These are phyloP conservation scores for Leucocoprinus sp. DNA, from an alignment of 768 basidiomycete genomes.

Conservation along the genomic window DNA sequence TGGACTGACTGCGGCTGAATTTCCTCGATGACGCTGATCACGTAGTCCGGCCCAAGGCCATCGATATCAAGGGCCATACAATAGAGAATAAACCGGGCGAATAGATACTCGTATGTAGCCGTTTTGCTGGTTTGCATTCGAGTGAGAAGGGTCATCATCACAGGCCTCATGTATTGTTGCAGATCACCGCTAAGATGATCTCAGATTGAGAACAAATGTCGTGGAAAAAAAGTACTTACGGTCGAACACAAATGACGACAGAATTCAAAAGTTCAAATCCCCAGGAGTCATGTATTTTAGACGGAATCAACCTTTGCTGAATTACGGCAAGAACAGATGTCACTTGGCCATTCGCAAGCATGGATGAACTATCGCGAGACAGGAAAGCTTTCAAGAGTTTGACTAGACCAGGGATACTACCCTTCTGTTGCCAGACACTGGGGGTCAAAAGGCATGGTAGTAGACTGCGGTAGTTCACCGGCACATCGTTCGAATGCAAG, in stretches of 20 bases:
- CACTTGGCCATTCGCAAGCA: slow-evolving; percentile 66
- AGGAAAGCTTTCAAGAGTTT: slow-evolving; percentile 82
- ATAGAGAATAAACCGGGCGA: slow-evolving; percentile 73
- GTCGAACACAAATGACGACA: slow-evolving; percentile 62
- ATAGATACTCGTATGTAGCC: slow-evolving; percentile 76
- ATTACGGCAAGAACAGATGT: slow-evolving; percentile 76
- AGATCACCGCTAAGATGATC: slow-evolving; percentile 42
- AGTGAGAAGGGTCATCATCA: slow-evolving; percentile 72
- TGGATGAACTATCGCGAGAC: slow-evolving; percentile 54
- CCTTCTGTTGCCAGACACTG: slow-evolving; percentile 86
- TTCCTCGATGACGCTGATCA: slow-evolving; percentile 70
- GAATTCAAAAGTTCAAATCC: slow-evolving; percentile 85
- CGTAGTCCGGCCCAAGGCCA: slow-evolving; percentile 69
- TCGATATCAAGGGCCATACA: slow-evolving; percentile 67
- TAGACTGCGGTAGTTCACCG: slow-evolving; percentile 68
- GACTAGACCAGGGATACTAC: slow-evolving; percentile 90
- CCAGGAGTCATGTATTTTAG: slow-evolving; percentile 82
- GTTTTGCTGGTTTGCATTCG: slow-evolving; percentile 86
- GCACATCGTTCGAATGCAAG: slow-evolving; percentile 56
- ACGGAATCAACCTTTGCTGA: slow-evolving; percentile 85
- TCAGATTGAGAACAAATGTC: neutral
- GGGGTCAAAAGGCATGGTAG: slow-evolving; percentile 82
- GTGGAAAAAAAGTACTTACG: slow-evolving; percentile 42
- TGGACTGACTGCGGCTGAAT: slow-evolving; percentile 73
- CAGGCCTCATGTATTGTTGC: slow-evolving; percentile 64